Evolutionary conservation across 306 rosid species (phyloP).

Genomic region (Myrica gale): DNA sequence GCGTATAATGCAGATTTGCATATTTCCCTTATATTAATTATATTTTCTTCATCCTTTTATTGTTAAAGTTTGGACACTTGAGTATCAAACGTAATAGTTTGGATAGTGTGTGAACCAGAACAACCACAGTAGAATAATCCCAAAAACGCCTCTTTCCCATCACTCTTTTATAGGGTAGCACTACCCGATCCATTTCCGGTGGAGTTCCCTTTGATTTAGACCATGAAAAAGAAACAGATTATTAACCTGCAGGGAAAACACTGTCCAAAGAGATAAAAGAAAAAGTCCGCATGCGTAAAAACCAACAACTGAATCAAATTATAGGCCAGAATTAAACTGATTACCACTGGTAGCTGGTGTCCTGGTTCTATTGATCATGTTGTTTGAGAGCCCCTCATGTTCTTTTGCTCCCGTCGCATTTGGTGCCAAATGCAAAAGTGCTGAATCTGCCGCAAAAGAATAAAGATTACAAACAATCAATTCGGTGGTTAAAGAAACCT

Average conservation of each 20-base stretch:
- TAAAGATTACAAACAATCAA: background rate
- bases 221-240: background rate
- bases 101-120: no score
- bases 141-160: no score
- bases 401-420: conserved; percentile 55
- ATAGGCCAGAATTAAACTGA: background rate
- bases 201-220: conserved; percentile 28
- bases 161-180: conserved; percentile 24
- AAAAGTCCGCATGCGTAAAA: no score
- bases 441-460: conserved; percentile 29
- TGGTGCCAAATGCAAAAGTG: conserved; percentile 65
- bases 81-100: no score
- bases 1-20: no score
- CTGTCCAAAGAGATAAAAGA: background rate
- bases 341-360: conserved; percentile 41
- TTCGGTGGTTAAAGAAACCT: background rate
- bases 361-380: background rate
- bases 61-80: no score
- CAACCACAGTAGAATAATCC: no score
- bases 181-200: conserved; percentile 24
- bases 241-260: no score
- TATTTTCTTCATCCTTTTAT: no score
- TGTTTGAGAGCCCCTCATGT: conserved; percentile 37
- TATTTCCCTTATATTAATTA: no score
- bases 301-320: background rate